phyloP scores from a whole-genome alignment of 352 stramenopile species.

The Paralagenidium karlingii region DNA sequence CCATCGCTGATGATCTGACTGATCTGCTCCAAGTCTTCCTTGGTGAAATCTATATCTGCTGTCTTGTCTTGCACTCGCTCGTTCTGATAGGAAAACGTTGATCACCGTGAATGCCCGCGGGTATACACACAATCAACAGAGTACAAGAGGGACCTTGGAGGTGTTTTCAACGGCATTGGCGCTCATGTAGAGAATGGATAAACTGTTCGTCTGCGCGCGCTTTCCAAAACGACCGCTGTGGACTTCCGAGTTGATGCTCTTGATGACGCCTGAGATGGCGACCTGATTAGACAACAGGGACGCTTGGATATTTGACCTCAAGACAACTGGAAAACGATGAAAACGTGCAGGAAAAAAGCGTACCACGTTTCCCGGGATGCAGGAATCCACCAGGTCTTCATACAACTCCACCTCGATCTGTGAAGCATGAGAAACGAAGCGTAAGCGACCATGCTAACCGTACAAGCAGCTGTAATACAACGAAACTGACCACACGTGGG shows the following conservation, averaged over 20 bases:
- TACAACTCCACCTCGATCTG: slow-evolving; percentile 81
- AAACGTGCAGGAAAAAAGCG: slow-evolving; percentile 3
- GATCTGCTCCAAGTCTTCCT: slow-evolving; percentile 88
- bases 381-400: slow-evolving; percentile 91
- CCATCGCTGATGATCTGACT: slow-evolving; percentile 78
- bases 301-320: too few relatives aligned
- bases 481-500: slow-evolving; percentile 73
- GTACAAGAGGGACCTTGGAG: slow-evolving; percentile 18
- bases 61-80: slow-evolving; percentile 39
- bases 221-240: slow-evolving; percentile 82
- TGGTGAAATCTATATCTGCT: slow-evolving; percentile 65
- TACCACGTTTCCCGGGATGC: slow-evolving; percentile 89
- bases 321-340: background rate
- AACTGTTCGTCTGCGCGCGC: slow-evolving; percentile 80
- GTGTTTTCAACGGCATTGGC: slow-evolving; percentile 84
- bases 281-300: too few relatives aligned
- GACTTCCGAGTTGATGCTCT: slow-evolving; percentile 91
- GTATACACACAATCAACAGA: too few relatives aligned
- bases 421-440: background rate
- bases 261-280: slow-evolving; percentile 88
- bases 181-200: slow-evolving; percentile 92
- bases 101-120: too few relatives aligned
- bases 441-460: background rate
- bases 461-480: too few relatives aligned
- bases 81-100: slow-evolving; percentile 7